phyloP scores from a whole-genome alignment of 2,329 filamentous ascomycete species.

The Drechslerella dactyloides region DNA sequence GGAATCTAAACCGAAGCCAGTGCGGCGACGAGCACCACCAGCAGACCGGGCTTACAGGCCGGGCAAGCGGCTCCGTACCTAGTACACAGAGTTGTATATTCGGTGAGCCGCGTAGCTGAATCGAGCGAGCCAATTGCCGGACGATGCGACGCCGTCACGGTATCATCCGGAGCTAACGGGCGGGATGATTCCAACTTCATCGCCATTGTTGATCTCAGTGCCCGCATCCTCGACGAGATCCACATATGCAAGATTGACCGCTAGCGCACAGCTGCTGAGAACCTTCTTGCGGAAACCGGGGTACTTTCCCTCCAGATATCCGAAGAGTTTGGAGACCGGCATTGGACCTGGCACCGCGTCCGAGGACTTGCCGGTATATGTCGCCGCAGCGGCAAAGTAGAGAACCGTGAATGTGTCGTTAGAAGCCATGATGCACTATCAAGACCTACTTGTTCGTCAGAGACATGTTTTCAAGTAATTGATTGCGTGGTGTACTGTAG shows the following conservation, averaged over 20 bases:
- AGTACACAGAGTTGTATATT: not conserved
- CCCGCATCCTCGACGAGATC: slow-evolving; percentile 65
- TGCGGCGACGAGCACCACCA: slow-evolving; percentile 15
- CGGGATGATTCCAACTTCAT: slow-evolving; percentile 86
- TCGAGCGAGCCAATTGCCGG: not conserved
- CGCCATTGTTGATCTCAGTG: slow-evolving; percentile 69
- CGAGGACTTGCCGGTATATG: slow-evolving; percentile 71
- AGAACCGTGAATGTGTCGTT: slow-evolving; percentile 72
- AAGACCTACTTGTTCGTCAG: not conserved
- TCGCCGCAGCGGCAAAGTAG: slow-evolving; percentile 79
- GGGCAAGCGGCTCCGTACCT: slow-evolving; percentile 6
- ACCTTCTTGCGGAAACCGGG: slow-evolving; percentile 72
- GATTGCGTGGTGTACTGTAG: not conserved
- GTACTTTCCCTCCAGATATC: slow-evolving; percentile 72
- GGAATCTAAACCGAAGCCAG: not conserved
- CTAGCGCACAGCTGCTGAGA: slow-evolving; percentile 75
- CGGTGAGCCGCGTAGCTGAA: not conserved
- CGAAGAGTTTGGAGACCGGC: slow-evolving; percentile 68
- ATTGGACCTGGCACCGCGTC: slow-evolving; percentile 73
- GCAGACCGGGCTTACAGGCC: slow-evolving; percentile 34
- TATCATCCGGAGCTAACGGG: slow-evolving; percentile 83
- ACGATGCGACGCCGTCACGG: not conserved
- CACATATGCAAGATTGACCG: slow-evolving; percentile 81
- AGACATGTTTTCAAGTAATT: not conserved
- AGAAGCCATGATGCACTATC: slow-evolving; percentile 59